Percentiles rank a stretch among this genome's conserved stretches.
phyloP scores from a whole-genome alignment of 2,329 filamentous ascomycete species.

The Neofusicoccum kwambonambiense region DNA sequence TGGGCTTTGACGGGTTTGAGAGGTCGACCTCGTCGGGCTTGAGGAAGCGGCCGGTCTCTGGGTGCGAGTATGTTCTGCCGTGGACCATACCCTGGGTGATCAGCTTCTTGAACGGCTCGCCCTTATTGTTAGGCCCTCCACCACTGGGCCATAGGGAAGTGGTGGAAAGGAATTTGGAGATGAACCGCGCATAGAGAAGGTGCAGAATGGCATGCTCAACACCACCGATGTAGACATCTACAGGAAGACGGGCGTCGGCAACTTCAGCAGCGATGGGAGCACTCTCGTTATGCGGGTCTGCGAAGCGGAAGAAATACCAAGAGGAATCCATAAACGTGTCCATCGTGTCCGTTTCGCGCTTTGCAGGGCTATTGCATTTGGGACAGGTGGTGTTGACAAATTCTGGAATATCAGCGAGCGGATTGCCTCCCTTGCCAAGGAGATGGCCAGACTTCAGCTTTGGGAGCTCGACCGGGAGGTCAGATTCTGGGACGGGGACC shows the following conservation, averaged over 20 bases:
- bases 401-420: constrained; percentile 66
- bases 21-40: constrained; percentile 72
- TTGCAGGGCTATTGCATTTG: constrained; percentile 66
- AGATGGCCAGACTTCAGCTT: constrained; percentile 67
- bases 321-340: constrained; percentile 95
- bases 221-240: constrained; percentile 86
- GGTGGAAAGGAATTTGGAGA: constrained; percentile 78
- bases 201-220: constrained; percentile 91
- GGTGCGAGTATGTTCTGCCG: constrained; percentile 77
- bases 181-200: constrained; percentile 83
- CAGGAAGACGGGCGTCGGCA: constrained; percentile 62
- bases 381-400: constrained; percentile 79
- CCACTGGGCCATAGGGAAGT: constrained; percentile 46
- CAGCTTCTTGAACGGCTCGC: constrained; percentile 79
- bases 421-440: constrained; percentile 70
- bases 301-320: constrained; percentile 85
- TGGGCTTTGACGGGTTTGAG: constrained; percentile 55
- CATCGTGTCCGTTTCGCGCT: constrained; percentile 90
- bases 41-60: constrained; percentile 71
- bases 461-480: constrained; percentile 76
- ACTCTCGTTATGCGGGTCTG: constrained; percentile 65
- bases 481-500: constrained; percentile 72
- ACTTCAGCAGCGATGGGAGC: constrained; percentile 62
- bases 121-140: constrained; percentile 36
- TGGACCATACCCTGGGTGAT: constrained; percentile 94